Conservation (phyloP, 1,284 basidiomycete genomes). For the Austropuccinia psidii region DNA sequence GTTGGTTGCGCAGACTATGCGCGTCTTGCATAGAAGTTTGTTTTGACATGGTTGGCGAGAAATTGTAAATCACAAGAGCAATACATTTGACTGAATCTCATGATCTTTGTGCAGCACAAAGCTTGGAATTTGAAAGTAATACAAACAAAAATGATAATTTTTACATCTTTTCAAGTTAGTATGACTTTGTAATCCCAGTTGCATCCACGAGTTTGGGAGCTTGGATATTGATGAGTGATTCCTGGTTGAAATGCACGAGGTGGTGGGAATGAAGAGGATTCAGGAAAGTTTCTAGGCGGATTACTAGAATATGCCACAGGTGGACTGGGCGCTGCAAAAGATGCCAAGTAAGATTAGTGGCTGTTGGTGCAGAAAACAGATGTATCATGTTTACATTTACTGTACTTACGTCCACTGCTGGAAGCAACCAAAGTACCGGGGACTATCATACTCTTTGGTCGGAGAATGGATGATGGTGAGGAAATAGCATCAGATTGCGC, state of each 20-base stretch:
- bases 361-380: background rate
- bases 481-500: background rate
- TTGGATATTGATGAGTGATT: slow-evolving; percentile 30
- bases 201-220: slow-evolving; percentile 16
- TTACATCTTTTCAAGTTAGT: slow-evolving; percentile 9
- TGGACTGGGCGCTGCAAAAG: slow-evolving; percentile 27
- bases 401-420: slow-evolving; percentile 24
- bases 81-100: too few species aligned
- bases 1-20: too few species aligned
- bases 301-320: slow-evolving; percentile 17
- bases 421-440: slow-evolving; percentile 1
- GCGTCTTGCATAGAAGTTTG: too few species aligned
- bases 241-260: slow-evolving; percentile 17
- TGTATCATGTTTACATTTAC: background rate
- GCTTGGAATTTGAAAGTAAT: too few species aligned
- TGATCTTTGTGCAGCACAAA: too few species aligned
- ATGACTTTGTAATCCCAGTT: slow-evolving; percentile 28
- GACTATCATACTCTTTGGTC: slow-evolving; percentile 29
- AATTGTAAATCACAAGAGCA: too few species aligned
- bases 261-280: slow-evolving; percentile 20
- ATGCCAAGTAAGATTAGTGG: background rate
- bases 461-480: background rate
- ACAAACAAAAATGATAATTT: too few species aligned
- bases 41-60: too few species aligned
- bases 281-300: slow-evolving; percentile 33